These are phyloP conservation scores for Xylaria sp. DNA, from an alignment of 2,329 filamentous ascomycete species.

Conservation along the genomic window DNA sequence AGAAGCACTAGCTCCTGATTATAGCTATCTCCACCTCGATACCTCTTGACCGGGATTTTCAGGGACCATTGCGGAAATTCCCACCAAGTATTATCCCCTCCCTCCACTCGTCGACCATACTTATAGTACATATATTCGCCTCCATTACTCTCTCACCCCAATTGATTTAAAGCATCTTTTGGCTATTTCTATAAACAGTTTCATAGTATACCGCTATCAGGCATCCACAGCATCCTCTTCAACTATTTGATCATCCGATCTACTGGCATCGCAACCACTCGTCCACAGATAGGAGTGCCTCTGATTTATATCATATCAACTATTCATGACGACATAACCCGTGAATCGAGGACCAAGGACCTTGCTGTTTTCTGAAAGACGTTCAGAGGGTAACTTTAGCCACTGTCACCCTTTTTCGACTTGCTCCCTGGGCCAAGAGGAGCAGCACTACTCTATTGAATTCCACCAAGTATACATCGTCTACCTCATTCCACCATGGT, in stretches of 20 bases:
- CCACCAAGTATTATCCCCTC: slow-evolving; percentile 41
- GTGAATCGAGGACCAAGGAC: not conserved
- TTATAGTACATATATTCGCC: slow-evolving; percentile 46
- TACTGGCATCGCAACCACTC: not conserved
- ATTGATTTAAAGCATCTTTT: not conserved
- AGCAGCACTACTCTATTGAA: not conserved
- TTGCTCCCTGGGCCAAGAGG: not conserved
- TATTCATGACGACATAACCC: not conserved
- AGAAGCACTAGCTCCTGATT: slow-evolving; percentile 42
- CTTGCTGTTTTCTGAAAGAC: not conserved
- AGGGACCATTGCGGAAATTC: slow-evolving; percentile 34
- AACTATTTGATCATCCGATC: not conserved
- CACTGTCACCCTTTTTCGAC: not conserved
- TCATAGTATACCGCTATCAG: not conserved
- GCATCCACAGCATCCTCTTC: not conserved
- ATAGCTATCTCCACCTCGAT: slow-evolving; percentile 42
- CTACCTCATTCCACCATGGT: slow-evolving; percentile 50
- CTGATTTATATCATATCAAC: not conserved
- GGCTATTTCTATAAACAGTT: slow-evolving; percentile 3
- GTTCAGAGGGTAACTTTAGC: not conserved
- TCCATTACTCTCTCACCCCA: not conserved
- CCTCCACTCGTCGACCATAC: slow-evolving; percentile 26
- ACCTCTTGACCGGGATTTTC: slow-evolving; percentile 33
- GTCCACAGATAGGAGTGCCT: not conserved
- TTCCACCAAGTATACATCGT: not conserved